Conservation (phyloP, 768 basidiomycete genomes). For the Amanita pseudoporphyria region DNA sequence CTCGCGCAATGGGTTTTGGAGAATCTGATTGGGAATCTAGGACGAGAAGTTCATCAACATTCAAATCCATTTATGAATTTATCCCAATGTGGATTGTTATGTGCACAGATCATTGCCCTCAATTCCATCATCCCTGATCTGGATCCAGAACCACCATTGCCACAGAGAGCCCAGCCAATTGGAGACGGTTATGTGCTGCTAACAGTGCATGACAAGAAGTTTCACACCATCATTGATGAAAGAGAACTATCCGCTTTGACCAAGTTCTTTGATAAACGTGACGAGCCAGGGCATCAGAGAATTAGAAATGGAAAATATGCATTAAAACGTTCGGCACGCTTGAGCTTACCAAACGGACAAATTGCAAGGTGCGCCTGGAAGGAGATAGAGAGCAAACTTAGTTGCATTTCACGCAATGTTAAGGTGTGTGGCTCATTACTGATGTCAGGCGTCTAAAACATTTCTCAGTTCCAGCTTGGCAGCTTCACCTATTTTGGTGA, state of each 20-base stretch:
- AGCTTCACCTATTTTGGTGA: slow-evolving; percentile 1
- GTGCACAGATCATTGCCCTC: slow-evolving; percentile 15
- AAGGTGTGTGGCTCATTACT: not conserved
- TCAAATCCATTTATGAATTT: slow-evolving; percentile 22
- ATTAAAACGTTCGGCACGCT: slow-evolving; percentile 21
- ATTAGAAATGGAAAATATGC: not conserved
- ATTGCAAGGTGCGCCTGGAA: slow-evolving; percentile 23
- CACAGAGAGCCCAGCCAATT: slow-evolving; percentile 7
- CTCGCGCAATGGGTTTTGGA: slow-evolving; percentile 24
- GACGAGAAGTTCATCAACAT: slow-evolving; percentile 16
- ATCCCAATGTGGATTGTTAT: slow-evolving; percentile 11
- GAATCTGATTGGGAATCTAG: slow-evolving; percentile 9
- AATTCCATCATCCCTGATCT: slow-evolving; percentile 10
- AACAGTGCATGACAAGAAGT: too few species aligned
- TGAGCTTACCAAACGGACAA: slow-evolving; percentile 28
- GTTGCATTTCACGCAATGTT: not conserved
- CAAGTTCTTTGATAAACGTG: not conserved
- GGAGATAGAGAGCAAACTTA: slow-evolving; percentile 13
- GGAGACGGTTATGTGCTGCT: slow-evolving; percentile 9
- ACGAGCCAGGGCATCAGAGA: too few species aligned
- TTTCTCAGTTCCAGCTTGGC: not conserved
- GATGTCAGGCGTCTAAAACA: too few species aligned
- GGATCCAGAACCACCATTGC: not conserved
- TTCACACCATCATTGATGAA: too few species aligned
- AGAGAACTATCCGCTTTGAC: too few species aligned